These are phyloP conservation scores for Proliferodiscus dingleyae DNA, from an alignment of 2,329 filamentous ascomycete genomes.

Conservation along the genomic window DNA sequence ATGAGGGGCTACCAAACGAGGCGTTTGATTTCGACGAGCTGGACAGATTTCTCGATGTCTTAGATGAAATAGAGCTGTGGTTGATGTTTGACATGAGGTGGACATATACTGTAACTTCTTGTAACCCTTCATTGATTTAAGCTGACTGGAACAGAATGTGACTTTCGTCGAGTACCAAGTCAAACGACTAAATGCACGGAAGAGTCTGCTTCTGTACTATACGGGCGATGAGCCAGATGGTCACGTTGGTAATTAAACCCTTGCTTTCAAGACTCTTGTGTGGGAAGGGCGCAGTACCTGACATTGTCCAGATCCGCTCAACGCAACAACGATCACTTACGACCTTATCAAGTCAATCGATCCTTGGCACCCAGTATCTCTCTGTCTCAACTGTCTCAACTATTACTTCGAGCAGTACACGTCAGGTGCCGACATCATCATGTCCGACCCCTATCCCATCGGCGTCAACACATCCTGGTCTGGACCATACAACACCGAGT, in stretches of 20 bases:
- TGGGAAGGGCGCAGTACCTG: neutral
- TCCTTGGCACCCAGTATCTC: slow-evolving; percentile 47
- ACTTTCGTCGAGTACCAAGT: slow-evolving; percentile 33
- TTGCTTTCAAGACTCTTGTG: neutral
- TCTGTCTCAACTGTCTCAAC: slow-evolving; percentile 48
- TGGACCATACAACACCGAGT: slow-evolving; percentile 40
- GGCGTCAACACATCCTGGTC: slow-evolving; percentile 43
- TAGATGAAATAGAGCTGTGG: slow-evolving; percentile 39
- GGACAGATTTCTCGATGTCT: slow-evolving; percentile 35
- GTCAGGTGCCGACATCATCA: slow-evolving; percentile 45
- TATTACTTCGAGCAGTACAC: slow-evolving; percentile 48
- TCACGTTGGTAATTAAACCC: slow-evolving; percentile 9
- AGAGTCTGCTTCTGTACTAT: slow-evolving; percentile 36
- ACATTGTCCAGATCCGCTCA: slow-evolving; percentile 32
- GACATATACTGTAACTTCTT: slow-evolving; percentile 34
- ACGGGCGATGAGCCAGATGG: slow-evolving; percentile 49
- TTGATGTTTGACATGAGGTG: slow-evolving; percentile 35
- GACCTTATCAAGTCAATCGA: slow-evolving; percentile 40
- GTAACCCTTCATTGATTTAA: slow-evolving; percentile 32
- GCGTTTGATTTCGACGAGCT: slow-evolving; percentile 33
- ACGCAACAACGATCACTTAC: slow-evolving; percentile 41
- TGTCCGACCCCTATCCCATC: slow-evolving; percentile 47
- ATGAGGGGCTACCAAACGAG: slow-evolving; percentile 29
- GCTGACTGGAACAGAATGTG: slow-evolving; percentile 28
- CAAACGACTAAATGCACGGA: slow-evolving; percentile 8